phyloP scores from a whole-genome alignment of 1,139 yeast genomes.

The Meyerozyma elateridarum region DNA sequence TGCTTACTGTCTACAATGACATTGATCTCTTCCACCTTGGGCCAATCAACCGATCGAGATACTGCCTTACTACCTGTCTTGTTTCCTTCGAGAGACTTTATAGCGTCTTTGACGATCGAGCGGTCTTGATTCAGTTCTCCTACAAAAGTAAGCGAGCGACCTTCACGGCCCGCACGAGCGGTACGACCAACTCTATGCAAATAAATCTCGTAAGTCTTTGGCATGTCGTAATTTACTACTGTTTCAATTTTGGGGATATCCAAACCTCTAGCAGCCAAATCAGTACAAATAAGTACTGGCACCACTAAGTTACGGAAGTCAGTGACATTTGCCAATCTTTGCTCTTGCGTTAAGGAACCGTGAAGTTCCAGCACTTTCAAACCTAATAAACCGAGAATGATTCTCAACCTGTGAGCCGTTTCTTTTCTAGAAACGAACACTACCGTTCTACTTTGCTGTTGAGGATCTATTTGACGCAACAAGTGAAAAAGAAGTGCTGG shows the following conservation, averaged over 20 bases:
- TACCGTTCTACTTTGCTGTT: constrained; percentile 65
- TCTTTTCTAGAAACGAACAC: constrained; percentile 91
- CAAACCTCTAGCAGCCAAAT: constrained; percentile 97
- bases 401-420: constrained; percentile 79
- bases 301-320: constrained; percentile 77
- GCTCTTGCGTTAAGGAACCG: constrained; percentile 93
- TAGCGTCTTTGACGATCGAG: constrained; percentile 81
- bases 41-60: constrained; percentile 87
- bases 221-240: constrained; percentile 94
- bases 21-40: constrained; percentile 65
- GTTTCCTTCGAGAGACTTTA: constrained; percentile 50
- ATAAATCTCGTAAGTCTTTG: constrained; percentile 83
- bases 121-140: constrained; percentile 87
- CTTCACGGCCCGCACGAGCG: constrained; percentile 98
- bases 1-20: constrained; percentile 55
- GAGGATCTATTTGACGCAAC: constrained; percentile 59
- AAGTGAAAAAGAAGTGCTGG: constrained; percentile 77
- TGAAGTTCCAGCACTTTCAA: constrained; percentile 88
- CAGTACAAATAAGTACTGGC: constrained; percentile 91
- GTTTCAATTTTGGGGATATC: constrained; percentile 97
- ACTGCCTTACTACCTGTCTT: constrained; percentile 52
- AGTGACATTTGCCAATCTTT: constrained; percentile 79
- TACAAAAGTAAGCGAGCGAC: constrained; percentile 87
- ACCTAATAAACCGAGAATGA: constrained; percentile 82
- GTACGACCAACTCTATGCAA: constrained; percentile 98